A percentile compares a stretch with the other conserved stretches of the same genome.
These are phyloP conservation scores for Furculomyces boomerangus DNA, from an alignment of 371 early-diverging fungal genomes.

Conservation along the genomic window DNA sequence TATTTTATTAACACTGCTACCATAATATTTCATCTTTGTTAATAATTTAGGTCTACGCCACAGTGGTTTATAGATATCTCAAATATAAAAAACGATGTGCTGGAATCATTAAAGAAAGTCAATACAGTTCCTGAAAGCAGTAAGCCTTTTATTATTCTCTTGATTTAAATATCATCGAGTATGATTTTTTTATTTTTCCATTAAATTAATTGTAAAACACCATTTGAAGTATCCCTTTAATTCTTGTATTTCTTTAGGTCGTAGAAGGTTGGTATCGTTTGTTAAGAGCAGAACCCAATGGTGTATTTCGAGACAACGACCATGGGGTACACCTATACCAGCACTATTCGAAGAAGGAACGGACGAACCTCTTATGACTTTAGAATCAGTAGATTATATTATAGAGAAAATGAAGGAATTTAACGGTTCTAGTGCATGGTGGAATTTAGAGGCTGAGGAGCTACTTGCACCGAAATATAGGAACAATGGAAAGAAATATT, in stretches of 20 bases:
- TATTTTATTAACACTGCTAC: background rate
- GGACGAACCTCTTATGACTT: slow-evolving; percentile 40
- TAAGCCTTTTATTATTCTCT: background rate
- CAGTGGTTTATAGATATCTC: slow-evolving; percentile 79
- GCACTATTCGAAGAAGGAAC: slow-evolving; percentile 40
- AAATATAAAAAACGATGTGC: slow-evolving; percentile 34
- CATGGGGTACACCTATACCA: slow-evolving; percentile 70
- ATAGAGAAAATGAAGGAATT: slow-evolving; percentile 31
- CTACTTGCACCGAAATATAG: slow-evolving; percentile 49
- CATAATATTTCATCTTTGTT: background rate
- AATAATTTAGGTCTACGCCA: slow-evolving; percentile 35
- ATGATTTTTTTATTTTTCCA: too few species aligned
- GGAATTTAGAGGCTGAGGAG: slow-evolving; percentile 46
- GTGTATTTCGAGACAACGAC: slow-evolving; percentile 83
- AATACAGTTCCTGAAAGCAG: slow-evolving; percentile 36
- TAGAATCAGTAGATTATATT: slow-evolving; percentile 44
- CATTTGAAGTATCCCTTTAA: background rate
- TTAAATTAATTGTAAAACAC: too few species aligned
- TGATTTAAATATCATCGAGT: too few species aligned
- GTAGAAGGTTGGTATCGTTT: slow-evolving; percentile 37
- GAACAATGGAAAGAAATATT: slow-evolving; percentile 27
- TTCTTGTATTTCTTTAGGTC: slow-evolving; percentile 16
- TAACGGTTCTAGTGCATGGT: slow-evolving; percentile 62
- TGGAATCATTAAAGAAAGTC: slow-evolving; percentile 34
- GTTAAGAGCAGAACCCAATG: slow-evolving; percentile 56